Conservation (phyloP, 106 monocot genomes). For the Apostasia ramifera region DNA sequence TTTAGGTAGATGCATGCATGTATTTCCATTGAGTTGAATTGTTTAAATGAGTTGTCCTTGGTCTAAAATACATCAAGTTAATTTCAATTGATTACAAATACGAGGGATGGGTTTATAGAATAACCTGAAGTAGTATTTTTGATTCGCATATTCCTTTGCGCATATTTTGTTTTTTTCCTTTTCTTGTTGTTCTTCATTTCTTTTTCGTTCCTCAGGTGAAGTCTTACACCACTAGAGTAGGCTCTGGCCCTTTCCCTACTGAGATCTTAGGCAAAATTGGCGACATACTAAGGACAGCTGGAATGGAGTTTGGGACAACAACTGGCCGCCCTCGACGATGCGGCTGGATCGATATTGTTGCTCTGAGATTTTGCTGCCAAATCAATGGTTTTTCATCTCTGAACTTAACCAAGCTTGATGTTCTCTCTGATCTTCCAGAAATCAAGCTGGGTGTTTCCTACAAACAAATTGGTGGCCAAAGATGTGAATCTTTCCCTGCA, state of each 20-base stretch:
- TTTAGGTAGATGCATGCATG: no score
- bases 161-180: not conserved
- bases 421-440: conserved; percentile 71
- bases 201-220: conserved; percentile 56
- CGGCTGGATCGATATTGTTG: conserved; percentile 96
- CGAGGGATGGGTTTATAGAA: no score
- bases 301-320: conserved; percentile 96
- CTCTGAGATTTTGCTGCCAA: conserved; percentile 66
- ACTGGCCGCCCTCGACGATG: conserved; percentile 93
- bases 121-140: no score
- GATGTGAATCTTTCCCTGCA: conserved; percentile 62
- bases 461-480: conserved; percentile 35
- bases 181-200: not conserved
- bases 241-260: conserved; percentile 88
- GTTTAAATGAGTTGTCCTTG: no score
- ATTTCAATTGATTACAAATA: no score
- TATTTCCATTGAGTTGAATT: no score
- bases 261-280: conserved; percentile 75
- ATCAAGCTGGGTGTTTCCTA: conserved; percentile 79
- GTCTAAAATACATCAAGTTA: no score
- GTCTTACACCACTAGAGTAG: conserved; percentile 92
- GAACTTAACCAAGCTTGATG: conserved; percentile 96
- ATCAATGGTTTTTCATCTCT: conserved; percentile 93
- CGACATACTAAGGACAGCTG: conserved; percentile 63
- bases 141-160: no score